phyloP scores from a whole-genome alignment of 805 yeast genomes.

The Cyberlindnera maritima region DNA sequence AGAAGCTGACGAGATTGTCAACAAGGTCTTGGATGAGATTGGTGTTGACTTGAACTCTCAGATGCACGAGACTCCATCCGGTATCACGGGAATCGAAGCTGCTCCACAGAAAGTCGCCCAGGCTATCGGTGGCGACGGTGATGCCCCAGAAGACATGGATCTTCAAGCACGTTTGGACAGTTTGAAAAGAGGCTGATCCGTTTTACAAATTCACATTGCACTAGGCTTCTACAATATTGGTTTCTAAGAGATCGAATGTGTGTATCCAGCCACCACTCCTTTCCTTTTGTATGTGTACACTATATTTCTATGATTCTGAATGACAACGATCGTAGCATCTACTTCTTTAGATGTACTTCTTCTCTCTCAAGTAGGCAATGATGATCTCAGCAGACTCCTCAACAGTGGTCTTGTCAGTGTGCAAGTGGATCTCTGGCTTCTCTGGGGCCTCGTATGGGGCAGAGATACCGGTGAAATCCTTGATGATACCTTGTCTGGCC shows the following conservation, averaged over 20 bases:
- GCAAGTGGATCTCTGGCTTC: slow-evolving; percentile 76
- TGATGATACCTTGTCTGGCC: slow-evolving; percentile 92
- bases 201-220: neutral
- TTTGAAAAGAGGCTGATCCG: slow-evolving; percentile 50
- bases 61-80: slow-evolving; percentile 45
- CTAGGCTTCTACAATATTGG: neutral
- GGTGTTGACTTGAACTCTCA: slow-evolving; percentile 75
- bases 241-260: neutral
- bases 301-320: neutral
- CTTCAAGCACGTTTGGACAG: slow-evolving; percentile 86
- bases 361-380: slow-evolving; percentile 58
- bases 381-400: slow-evolving; percentile 81
- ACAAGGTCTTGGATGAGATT: slow-evolving; percentile 90
- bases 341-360: slow-evolving; percentile 36
- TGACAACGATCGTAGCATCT: too few relatives aligned
- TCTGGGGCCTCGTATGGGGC: slow-evolving; percentile 96
- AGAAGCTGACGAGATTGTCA: slow-evolving; percentile 87
- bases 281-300: neutral
- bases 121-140: slow-evolving; percentile 44
- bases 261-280: neutral
- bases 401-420: slow-evolving; percentile 64
- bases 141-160: slow-evolving; percentile 64
- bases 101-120: slow-evolving; percentile 43
- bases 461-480: slow-evolving; percentile 92
- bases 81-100: slow-evolving; percentile 24